Evolutionary conservation across 1,284 basidiomycete species (phyloP), one percentile per base, ranked within the genome.

Genomic region (Trichosporon coremiiforme): DNA sequence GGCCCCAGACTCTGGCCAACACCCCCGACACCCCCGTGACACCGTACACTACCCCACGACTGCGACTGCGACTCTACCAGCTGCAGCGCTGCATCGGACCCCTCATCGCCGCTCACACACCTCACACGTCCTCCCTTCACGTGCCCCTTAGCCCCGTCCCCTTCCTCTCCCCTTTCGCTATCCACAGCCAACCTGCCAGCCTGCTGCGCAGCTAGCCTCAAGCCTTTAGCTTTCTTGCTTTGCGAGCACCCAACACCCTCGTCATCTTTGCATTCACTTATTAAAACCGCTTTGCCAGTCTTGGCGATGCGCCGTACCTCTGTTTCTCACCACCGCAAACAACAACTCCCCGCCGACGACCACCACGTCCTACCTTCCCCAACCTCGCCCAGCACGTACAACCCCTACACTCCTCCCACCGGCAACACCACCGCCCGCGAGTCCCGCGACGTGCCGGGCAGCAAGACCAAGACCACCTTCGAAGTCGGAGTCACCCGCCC

Each of bases 401-500:
- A 31, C 57, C 57, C 29, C 15, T 62, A 62, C 57, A 62, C 57
- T 22, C n/a, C n/a, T n/a, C 29, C 33, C 31, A 33, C 57, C 31
- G 31, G 31, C 31, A 62, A 62, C 57, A 35, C 57, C 29, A 35
- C 57, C 15, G 57, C 57, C 57, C 57, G 57, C 29, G 57, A 62
- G 57, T 33, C 29, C 57, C 57, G 57, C 29, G 45, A 65, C 50
- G 50, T 53, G 15, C 29, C 57, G 57, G 57, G 57, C 57, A 38
- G 10, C 36, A 38, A 38, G 36, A 38, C 36, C 36, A 33, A 62
- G 57, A 62, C 57, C 13, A 62, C 57, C 6, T 62, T 33, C 12
- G 67, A 71, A 29, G 70, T 74, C 6, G 80, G 81, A 3, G 77
- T 79, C 15, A 80, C 80, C 5, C 74, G 74, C 53, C 81, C 81